phyloP scores from a whole-genome alignment of 106 monocot species.

The Dendrobium chrysotoxum region DNA sequence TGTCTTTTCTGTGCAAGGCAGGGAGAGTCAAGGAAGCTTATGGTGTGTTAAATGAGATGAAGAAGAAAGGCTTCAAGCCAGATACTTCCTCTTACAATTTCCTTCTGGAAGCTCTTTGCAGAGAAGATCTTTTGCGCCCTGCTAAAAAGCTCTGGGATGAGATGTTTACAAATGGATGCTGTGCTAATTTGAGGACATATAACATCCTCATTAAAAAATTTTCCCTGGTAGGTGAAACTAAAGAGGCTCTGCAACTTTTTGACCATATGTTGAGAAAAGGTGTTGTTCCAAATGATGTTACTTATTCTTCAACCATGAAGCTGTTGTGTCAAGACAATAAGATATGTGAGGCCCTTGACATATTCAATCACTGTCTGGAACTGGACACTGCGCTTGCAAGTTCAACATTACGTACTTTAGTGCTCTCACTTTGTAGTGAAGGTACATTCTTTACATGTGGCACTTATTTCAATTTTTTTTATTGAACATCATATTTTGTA shows the following conservation, averaged over 20 bases:
- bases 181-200: conserved; percentile 63
- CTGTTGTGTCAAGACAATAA: conserved; percentile 49
- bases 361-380: conserved; percentile 36
- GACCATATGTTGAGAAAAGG: conserved; percentile 56
- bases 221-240: conserved; percentile 37
- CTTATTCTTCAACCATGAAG: conserved; percentile 36
- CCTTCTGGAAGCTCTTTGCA: conserved; percentile 78
- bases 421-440: conserved; percentile 50
- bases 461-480: no score
- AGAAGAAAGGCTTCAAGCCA: conserved; percentile 46
- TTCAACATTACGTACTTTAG: conserved; percentile 33
- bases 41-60: conserved; percentile 76
- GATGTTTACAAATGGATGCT: conserved; percentile 76
- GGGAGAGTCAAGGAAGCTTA: conserved; percentile 80
- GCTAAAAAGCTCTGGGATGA: conserved; percentile 98
- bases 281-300: conserved; percentile 37
- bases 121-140: conserved; percentile 61
- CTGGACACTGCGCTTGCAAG: conserved; percentile 48
- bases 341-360: conserved; percentile 33
- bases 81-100: conserved; percentile 62
- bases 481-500: no score
- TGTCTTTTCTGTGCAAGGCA: conserved; percentile 61
- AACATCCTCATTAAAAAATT: conserved; percentile 76
- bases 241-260: conserved; percentile 52
- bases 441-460: conserved; percentile 23